A percentile compares a stretch with the other conserved stretches of the same genome.
Evolutionary conservation across 495 filamentous ascomycete genomes (phyloP).

Genomic region (Halenospora varia): DNA sequence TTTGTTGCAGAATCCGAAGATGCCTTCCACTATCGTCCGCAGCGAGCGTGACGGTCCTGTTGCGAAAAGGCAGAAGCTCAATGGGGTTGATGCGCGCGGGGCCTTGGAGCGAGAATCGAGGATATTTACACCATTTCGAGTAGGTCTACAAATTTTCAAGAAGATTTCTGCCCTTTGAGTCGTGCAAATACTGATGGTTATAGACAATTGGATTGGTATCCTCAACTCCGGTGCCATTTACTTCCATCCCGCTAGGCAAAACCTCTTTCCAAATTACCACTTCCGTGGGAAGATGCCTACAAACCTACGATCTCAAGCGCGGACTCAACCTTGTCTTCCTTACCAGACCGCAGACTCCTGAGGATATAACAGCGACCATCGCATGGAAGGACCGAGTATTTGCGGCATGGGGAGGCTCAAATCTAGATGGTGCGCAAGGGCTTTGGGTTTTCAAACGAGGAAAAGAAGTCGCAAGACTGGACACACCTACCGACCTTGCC

Average conservation of each 20-base stretch:
- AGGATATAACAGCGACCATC: conserved; percentile 75
- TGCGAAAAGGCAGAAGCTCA: conserved; percentile 65
- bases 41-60: conserved; percentile 48
- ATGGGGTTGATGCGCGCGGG: conserved; percentile 29
- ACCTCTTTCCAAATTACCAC: conserved; percentile 97
- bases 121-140: conserved; percentile 89
- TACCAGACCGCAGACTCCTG: conserved; percentile 83
- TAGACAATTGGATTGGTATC: conserved; percentile 92
- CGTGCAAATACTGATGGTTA: not conserved
- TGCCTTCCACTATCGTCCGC: conserved; percentile 40
- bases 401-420: conserved; percentile 73
- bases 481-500: conserved; percentile 51
- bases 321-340: conserved; percentile 90
- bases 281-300: conserved; percentile 80
- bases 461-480: conserved; percentile 75
- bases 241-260: conserved; percentile 81
- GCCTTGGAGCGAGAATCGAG: conserved; percentile 49
- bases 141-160: conserved; percentile 40
- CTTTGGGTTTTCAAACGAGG: conserved; percentile 95
- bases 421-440: conserved; percentile 48
- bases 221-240: conserved; percentile 83
- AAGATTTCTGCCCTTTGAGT: not conserved
- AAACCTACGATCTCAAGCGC: conserved; percentile 88
- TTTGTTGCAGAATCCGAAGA: conserved; percentile 20
- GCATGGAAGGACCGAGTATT: conserved; percentile 86